Percentiles rank a stretch among this genome's conserved stretches.
These are phyloP conservation scores for Arctium lappa DNA, from an alignment of 129 eudicot species.

Conservation along the genomic window DNA sequence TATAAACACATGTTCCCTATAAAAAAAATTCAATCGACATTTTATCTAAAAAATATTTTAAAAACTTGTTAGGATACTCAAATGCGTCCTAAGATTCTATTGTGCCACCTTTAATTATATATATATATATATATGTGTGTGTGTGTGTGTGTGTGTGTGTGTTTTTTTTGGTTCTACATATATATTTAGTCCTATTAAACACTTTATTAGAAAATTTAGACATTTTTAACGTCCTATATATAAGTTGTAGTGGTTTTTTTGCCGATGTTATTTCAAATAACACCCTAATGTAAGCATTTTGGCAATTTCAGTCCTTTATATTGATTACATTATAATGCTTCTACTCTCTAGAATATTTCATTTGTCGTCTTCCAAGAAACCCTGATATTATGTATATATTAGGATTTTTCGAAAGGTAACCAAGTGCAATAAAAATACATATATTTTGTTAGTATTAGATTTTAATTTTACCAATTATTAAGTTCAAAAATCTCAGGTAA, in stretches of 20 bases:
- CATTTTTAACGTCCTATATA: too few relatives aligned
- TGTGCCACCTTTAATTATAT: too few relatives aligned
- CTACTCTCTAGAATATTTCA: background rate
- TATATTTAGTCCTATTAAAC: background rate
- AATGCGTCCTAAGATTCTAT: too few relatives aligned
- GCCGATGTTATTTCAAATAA: background rate
- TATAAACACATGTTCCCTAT: background rate
- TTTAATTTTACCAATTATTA: too few relatives aligned
- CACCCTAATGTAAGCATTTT: background rate
- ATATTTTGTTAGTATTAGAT: background rate
- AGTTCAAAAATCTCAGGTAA: too few relatives aligned
- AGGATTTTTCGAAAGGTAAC: background rate
- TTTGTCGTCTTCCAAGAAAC: background rate
- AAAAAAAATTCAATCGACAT: too few relatives aligned
- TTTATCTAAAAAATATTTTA: too few relatives aligned
- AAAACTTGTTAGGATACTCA: too few relatives aligned
- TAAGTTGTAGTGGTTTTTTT: too few relatives aligned
- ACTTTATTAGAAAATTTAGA: background rate
- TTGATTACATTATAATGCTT: background rate
- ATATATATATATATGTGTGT: too few relatives aligned
- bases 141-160: too few relatives aligned
- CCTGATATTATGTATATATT: background rate
- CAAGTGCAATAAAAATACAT: background rate
- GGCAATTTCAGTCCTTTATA: background rate
- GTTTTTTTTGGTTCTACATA: too few relatives aligned